Conservation (phyloP, 306 rosid species). For the Begonia masoniana region DNA sequence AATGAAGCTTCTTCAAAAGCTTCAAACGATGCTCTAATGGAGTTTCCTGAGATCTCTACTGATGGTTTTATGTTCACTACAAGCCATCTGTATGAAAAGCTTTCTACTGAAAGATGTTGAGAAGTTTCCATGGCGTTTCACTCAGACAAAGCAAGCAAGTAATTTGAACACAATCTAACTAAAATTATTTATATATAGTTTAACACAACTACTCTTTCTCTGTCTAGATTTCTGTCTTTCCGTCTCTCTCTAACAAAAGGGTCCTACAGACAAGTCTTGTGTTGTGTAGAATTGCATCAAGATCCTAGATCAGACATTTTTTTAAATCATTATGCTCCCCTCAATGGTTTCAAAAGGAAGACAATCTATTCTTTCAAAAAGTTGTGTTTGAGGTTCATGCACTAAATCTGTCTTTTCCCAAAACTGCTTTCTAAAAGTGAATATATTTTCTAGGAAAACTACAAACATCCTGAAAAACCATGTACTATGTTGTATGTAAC, state of each 20-base stretch:
- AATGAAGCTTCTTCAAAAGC: constrained; percentile 69
- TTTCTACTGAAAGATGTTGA: constrained; percentile 70
- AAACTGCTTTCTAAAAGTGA: no score
- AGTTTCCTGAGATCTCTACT: constrained; percentile 35
- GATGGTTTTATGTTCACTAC: constrained; percentile 67
- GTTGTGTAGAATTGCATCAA: constrained; percentile 35
- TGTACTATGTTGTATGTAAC: no score
- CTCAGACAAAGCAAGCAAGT: constrained; percentile 3
- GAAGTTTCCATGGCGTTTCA: constrained; percentile 56
- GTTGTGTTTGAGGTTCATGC: no score
- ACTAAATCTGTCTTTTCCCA: no score
- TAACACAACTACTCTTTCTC: constrained; percentile 37
- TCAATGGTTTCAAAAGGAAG: no score
- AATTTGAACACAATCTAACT: constrained; percentile 9
- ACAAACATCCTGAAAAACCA: no score
- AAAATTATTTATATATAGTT: no score
- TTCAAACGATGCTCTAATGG: constrained; percentile 50
- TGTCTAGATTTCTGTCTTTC: no score
- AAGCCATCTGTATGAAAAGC: constrained; percentile 87
- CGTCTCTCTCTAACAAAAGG: constrained; percentile 38
- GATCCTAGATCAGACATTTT: constrained; percentile 32
- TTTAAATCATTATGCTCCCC: constrained; percentile 6
- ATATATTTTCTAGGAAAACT: no score
- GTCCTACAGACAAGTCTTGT: constrained; percentile 56
- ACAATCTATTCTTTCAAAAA: no score